Percentiles rank a stretch among this genome's conserved stretches.
Conservation (phyloP, 169 alveolate species). For the Toxoplasma gondii region DNA sequence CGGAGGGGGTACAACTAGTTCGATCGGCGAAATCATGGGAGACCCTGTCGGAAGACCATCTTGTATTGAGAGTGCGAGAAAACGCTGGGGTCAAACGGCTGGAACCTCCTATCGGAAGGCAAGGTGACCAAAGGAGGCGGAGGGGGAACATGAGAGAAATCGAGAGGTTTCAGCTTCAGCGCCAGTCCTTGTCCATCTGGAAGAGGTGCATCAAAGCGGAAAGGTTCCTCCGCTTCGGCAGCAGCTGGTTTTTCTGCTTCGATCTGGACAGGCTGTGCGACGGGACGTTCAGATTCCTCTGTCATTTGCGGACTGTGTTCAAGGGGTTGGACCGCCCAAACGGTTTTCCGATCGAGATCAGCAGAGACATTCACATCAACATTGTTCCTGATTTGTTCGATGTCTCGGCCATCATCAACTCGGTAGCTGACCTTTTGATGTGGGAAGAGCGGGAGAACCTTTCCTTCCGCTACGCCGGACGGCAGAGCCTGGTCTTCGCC, state of each 20-base stretch:
- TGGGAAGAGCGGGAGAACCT: background rate
- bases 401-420: background rate
- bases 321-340: background rate
- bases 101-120: background rate
- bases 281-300: too few species aligned
- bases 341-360: background rate
- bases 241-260: too few species aligned
- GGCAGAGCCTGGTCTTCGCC: background rate
- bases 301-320: background rate
- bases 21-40: background rate
- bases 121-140: background rate
- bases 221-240: too few species aligned
- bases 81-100: background rate
- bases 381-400: background rate
- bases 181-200: background rate
- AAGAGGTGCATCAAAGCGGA: background rate
- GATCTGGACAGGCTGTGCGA: too few species aligned
- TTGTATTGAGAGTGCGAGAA: background rate
- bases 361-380: background rate
- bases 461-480: background rate
- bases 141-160: background rate
- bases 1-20: too few species aligned
- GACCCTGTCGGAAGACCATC: background rate
- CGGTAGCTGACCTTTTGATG: background rate
- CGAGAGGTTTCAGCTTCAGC: background rate